A percentile compares a stretch with the other conserved stretches of the same genome.
phyloP scores from a whole-genome alignment of 2,329 filamentous ascomycete species.

The Fusarium buxicola region DNA sequence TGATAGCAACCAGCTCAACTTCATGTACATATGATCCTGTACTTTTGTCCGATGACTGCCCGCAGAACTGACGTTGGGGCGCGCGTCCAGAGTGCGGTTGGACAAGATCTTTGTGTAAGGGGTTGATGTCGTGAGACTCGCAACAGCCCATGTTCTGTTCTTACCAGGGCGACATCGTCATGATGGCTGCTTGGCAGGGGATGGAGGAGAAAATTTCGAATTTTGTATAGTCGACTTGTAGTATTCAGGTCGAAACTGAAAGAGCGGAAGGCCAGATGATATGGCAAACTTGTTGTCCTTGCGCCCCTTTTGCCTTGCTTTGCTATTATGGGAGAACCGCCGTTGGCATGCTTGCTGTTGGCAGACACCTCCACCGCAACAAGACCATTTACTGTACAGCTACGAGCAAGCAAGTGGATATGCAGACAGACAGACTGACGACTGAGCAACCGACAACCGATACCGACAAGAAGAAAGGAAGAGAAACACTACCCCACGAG shows the following conservation, averaged over 20 bases:
- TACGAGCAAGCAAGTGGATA: conserved; percentile 29
- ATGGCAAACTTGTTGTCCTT: conserved; percentile 22
- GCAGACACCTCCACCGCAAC: conserved; percentile 36
- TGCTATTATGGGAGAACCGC: conserved; percentile 28
- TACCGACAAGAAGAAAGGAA: conserved; percentile 1
- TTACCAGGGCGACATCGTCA: conserved; percentile 33
- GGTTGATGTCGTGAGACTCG: conserved; percentile 32
- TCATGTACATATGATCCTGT: conserved; percentile 30
- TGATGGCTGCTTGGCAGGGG: conserved; percentile 24
- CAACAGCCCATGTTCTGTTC: conserved; percentile 22
- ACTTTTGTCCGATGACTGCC: conserved; percentile 24
- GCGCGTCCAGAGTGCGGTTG: conserved; percentile 22
- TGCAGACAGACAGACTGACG: conserved; percentile 19
- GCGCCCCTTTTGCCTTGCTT: conserved; percentile 14
- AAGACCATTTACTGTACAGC: conserved; percentile 37
- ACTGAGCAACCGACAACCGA: conserved; percentile 10
- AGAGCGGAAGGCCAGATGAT: conserved; percentile 18
- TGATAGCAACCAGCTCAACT: conserved; percentile 28
- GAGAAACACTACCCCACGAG: conserved; percentile 13
- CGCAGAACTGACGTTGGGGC: conserved; percentile 15
- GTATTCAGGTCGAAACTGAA: conserved; percentile 6
- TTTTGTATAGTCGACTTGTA: background rate
- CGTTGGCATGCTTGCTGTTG: conserved; percentile 36
- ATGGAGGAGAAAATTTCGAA: background rate
- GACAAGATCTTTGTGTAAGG: conserved; percentile 34